These are phyloP conservation scores for Coemansia aciculifera DNA, from an alignment of 192 early-diverging fungal species.

Conservation along the genomic window DNA sequence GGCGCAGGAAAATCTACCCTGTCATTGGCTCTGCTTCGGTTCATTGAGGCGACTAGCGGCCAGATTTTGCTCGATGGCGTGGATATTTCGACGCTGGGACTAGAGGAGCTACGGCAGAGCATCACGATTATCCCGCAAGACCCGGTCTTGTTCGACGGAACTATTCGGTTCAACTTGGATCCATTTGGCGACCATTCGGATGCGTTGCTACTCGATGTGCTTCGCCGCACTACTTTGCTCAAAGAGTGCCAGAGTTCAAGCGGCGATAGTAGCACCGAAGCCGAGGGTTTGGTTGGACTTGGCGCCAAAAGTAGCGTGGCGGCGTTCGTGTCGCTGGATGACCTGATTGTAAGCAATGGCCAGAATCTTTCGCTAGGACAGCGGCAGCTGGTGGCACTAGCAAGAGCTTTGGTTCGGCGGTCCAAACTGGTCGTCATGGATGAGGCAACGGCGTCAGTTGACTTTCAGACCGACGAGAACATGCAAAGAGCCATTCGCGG, in stretches of 20 bases:
- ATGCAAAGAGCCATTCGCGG: slow-evolving; percentile 87
- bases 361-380: slow-evolving; percentile 76
- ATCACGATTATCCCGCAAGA: slow-evolving; percentile 89
- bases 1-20: slow-evolving; percentile 78
- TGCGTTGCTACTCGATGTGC: slow-evolving; percentile 15
- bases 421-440: slow-evolving; percentile 73
- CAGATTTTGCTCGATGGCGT: slow-evolving; percentile 72
- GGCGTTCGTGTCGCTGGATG: slow-evolving; percentile 63
- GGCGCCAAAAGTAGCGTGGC: neutral
- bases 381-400: slow-evolving; percentile 70
- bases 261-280: neutral
- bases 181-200: slow-evolving; percentile 72
- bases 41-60: slow-evolving; percentile 67
- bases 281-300: neutral
- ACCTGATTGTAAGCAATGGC: slow-evolving; percentile 73
- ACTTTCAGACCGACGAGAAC: slow-evolving; percentile 76
- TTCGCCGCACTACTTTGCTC: slow-evolving; percentile 23
- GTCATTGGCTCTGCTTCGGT: slow-evolving; percentile 66
- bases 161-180: slow-evolving; percentile 83
- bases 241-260: slow-evolving; percentile 1
- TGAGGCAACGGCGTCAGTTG: slow-evolving; percentile 85
- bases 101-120: slow-evolving; percentile 70
- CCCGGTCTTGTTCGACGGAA: slow-evolving; percentile 71
- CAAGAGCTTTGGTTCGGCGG: slow-evolving; percentile 69
- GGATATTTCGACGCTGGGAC: slow-evolving; percentile 68